Evolutionary conservation across 2,329 filamentous ascomycete genomes (phyloP), one percentile per base, ranked within the genome.

Genomic region (Aspergillus vadensis): DNA sequence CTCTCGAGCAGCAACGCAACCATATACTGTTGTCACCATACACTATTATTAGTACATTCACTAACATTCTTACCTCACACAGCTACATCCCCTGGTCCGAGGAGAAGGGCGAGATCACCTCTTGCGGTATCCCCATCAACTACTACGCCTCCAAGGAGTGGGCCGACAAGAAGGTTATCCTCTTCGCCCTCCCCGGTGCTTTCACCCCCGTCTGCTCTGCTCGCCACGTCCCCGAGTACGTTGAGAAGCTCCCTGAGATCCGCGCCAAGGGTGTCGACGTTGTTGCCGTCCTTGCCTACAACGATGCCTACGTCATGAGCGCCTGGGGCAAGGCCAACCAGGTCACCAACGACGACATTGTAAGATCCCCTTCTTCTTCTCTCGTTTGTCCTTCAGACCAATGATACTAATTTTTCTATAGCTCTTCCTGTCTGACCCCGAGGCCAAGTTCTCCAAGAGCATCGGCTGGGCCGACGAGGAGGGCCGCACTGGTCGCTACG

Each of bases 301-400:
- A 96, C 79, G 92, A 96, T 79, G 82, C 88, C 65, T 96, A 84
- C 74, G 92, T 96, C 77, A 94, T 94, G 91, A 88, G 87, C 70
- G 91, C 90, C 57, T 95, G 91, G 91, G 89, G 87, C 79, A 96
- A 96, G 85, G 91, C 92, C 73, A 94, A 96, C 80, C 83, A 84
- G 56, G 83, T 94, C 73, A 88, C 85, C 73, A 86, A 88, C 65
- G 88, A 94, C 69, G 84, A 85, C 70, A 86, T 90, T 70, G 83
- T 88, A 76, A 60, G 82, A 50, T 12, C 7, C 30, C 23, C 23
- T 17, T 6, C 30, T n/a, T 10, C n/a, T 41, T 2, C 4, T 10
- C 25, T 4, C 15, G 19, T 10, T 1, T 2, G 4, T 14, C 5
- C 12, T 36, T 12, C 5, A 36, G 10, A 14, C 30, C 32, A 48